A percentile compares a stretch with the other conserved stretches of the same genome.
Evolutionary conservation across 257 asterid genomes (phyloP).

Genomic region (Nyctanthes arbortristis): DNA sequence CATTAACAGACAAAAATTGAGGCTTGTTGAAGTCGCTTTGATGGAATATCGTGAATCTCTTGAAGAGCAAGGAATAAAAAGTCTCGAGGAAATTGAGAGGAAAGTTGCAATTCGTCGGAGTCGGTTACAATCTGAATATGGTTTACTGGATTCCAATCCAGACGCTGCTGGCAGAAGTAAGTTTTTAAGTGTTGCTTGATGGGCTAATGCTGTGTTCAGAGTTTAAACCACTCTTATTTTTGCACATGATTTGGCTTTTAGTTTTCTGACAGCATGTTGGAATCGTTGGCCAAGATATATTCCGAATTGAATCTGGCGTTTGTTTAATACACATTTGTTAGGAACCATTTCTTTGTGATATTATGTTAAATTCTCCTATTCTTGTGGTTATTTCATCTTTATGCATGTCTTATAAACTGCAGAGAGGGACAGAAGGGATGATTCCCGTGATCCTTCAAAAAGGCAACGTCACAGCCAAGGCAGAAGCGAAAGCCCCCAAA

Average conservation of each 20-base stretch:
- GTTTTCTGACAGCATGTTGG: too few relatives aligned
- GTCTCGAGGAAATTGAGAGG: conserved; percentile 69
- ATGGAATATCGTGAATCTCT: conserved; percentile 92
- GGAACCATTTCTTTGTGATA: neutral
- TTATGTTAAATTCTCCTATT: neutral
- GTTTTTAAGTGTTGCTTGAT: conserved; percentile 23
- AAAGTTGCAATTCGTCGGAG: conserved; percentile 68
- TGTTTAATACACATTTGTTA: too few relatives aligned
- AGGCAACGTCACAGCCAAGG: conserved; percentile 77
- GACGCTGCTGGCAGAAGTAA: conserved; percentile 62
- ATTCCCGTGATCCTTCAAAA: conserved; percentile 53
- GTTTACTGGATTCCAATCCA: conserved; percentile 54
- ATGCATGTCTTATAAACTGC: conserved; percentile 26
- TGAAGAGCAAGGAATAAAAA: conserved; percentile 72
- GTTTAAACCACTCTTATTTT: neutral
- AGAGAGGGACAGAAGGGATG: conserved; percentile 59
- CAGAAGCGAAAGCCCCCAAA: conserved; percentile 70
- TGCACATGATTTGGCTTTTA: neutral
- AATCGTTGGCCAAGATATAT: too few relatives aligned
- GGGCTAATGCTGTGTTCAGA: neutral
- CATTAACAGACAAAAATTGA: conserved; percentile 68
- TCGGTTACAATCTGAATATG: conserved; percentile 69
- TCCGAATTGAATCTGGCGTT: too few relatives aligned
- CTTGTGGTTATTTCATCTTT: neutral
- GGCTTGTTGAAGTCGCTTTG: conserved; percentile 85